These are phyloP conservation scores for Salix exigua DNA, from an alignment of 345 rosid genomes.

Conservation along the genomic window DNA sequence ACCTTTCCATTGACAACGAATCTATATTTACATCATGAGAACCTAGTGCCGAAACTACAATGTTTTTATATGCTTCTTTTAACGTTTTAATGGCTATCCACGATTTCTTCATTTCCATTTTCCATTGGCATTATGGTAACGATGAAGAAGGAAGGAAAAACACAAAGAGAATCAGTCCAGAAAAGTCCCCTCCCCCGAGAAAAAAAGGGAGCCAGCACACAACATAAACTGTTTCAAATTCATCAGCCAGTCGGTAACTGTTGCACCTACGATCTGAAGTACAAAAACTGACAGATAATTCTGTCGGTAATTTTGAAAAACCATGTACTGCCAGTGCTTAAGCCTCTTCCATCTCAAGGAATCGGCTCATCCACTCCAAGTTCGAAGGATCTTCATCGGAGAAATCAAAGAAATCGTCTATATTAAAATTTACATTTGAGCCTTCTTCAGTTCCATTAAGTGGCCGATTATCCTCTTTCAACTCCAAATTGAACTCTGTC, in stretches of 20 bases:
- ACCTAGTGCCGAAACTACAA: neutral
- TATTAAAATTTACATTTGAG: constrained; percentile 32
- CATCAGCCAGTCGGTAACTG: neutral
- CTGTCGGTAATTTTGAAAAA: too few species aligned
- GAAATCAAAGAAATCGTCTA: constrained; percentile 66
- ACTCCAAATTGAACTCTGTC: neutral
- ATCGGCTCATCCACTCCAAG: constrained; percentile 40
- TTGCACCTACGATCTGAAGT: too few species aligned
- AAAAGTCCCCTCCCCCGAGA: too few species aligned
- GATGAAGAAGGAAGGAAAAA: neutral
- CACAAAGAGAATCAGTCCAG: too few species aligned
- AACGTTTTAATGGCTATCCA: neutral
- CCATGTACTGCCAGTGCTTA: too few species aligned
- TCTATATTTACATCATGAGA: neutral
- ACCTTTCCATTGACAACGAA: neutral
- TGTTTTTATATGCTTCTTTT: too few species aligned
- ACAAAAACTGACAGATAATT: too few species aligned
- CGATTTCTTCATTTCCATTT: neutral
- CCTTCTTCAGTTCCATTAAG: constrained; percentile 17
- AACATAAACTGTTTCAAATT: neutral
- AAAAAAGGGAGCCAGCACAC: neutral
- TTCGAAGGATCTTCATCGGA: constrained; percentile 48
- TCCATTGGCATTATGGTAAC: neutral
- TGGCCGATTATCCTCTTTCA: constrained; percentile 9
- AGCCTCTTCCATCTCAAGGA: constrained; percentile 11